Base-by-base conservation (phyloP, 139 green algal species). In the Coelastrella sp. region DNA sequence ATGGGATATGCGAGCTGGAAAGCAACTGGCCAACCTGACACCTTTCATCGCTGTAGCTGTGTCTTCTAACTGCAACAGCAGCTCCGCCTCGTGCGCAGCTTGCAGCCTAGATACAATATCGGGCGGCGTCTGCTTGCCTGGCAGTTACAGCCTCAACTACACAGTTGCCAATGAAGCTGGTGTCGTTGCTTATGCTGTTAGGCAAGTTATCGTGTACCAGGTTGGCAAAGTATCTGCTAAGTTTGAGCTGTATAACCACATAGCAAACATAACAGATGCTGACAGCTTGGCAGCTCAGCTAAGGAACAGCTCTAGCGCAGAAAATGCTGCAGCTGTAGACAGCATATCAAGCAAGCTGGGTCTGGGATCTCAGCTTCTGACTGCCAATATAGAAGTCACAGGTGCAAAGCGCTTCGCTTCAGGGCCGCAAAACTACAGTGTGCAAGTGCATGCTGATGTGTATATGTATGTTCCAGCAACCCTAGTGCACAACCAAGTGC, bases 141-240 rank as follows among this genome's bases (percentile, higher is more conserved):
- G 89, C 22, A 75, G 5, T 20, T 92, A 92, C 89, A 68, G 13
- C 2, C 20, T 94, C 47, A 76, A n/a, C 5, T 92, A 77, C 32
- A 22, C 57, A 0, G 92, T 90, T 0, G 6, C 60, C 17, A 92
- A 91, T 88, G 83, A 68, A 64, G 68, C 80, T 32, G 84, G 84
- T 32, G 4, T 19, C 5, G 58, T 64, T 6, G 84, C 68, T 0
- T 61, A 0, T 22, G 88, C 61, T 0, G 57, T 20, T 5, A 89
- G 91, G 11, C 66, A 17, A 4, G 68, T 93, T 3, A 58, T 83
- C 1, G 88, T 93, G 4, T 90, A 85, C 74, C 85, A 90, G 66
- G 59, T 74, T n/a, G 85, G 20, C 7, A 20, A 14, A 11, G 6
- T 60, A 5, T 59, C 59, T 13, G 58, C 74, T 6, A 56, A 57